Evolutionary conservation across 371 early-diverging fungal genomes (phyloP).

Genomic region (Cladochytrium tenue): DNA sequence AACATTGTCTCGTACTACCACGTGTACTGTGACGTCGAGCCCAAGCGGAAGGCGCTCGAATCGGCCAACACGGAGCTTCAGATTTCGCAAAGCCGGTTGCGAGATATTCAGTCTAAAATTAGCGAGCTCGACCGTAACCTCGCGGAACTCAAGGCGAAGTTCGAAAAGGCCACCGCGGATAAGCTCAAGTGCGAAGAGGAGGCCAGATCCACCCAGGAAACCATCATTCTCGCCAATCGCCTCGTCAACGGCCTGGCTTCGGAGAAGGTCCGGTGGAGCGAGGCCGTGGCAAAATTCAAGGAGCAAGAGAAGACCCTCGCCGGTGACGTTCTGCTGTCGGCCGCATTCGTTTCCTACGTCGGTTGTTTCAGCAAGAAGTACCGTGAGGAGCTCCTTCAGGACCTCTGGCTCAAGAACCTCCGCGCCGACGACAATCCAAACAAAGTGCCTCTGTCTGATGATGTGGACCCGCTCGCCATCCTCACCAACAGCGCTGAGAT

Average conservation of each 20-base stretch:
- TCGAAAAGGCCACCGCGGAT: conserved; percentile 66
- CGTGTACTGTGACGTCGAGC: conserved; percentile 66
- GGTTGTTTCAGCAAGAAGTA: conserved; percentile 66
- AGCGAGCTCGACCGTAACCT: conserved; percentile 60
- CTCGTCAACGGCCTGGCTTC: conserved; percentile 65
- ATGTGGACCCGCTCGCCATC: conserved; percentile 56
- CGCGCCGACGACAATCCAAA: conserved; percentile 36
- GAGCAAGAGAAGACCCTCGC: conserved; percentile 66
- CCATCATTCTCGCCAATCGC: conserved; percentile 63
- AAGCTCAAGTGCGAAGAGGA: conserved; percentile 65
- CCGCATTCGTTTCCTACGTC: conserved; percentile 64
- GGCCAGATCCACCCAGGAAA: conserved; percentile 59
- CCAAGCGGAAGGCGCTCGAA: conserved; percentile 59
- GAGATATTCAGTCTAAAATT: conserved; percentile 61
- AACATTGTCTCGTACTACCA: conserved; percentile 62
- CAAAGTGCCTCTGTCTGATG: conserved; percentile 51
- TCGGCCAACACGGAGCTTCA: conserved; percentile 55
- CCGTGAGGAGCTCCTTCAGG: conserved; percentile 56
- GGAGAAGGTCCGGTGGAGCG: conserved; percentile 66
- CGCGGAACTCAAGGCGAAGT: conserved; percentile 56
- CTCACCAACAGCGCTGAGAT: conserved; percentile 59
- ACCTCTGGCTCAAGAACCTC: conserved; percentile 55
- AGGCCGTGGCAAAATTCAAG: conserved; percentile 57
- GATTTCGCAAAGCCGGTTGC: conserved; percentile 52
- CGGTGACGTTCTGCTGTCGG: conserved; percentile 61